phyloP scores from a whole-genome alignment of 306 rosid genomes.

The Clitoria ternatea region DNA sequence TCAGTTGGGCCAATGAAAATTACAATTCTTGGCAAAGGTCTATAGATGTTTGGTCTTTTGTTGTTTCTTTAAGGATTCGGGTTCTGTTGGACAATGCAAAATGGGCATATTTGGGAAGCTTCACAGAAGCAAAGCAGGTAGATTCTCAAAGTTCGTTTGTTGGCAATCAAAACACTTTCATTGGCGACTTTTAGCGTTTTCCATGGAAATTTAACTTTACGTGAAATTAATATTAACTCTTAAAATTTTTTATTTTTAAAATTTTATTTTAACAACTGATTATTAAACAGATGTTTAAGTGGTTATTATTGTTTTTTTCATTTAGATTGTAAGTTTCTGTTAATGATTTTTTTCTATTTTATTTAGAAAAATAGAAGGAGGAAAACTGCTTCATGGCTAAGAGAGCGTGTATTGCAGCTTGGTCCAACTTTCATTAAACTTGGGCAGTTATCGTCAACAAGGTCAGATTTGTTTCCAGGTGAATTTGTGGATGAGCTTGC shows the following conservation, averaged over 20 bases:
- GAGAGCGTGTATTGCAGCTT: conserved; percentile 75
- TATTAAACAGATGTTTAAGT: too few species aligned
- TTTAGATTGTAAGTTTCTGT: too few species aligned
- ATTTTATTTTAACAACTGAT: too few species aligned
- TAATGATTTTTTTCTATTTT: background rate
- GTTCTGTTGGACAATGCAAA: conserved; percentile 62
- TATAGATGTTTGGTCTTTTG: conserved; percentile 82
- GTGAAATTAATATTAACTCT: too few species aligned
- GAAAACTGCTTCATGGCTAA: conserved; percentile 79
- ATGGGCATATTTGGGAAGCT: conserved; percentile 79
- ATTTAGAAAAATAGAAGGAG: conserved; percentile 59
- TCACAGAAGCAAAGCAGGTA: conserved; percentile 76
- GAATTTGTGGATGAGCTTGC: conserved; percentile 86
- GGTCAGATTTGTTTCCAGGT: conserved; percentile 81
- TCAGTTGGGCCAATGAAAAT: conserved; percentile 85
- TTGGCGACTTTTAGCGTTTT: background rate
- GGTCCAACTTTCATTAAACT: conserved; percentile 91
- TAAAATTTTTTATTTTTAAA: background rate
- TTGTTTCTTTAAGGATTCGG: conserved; percentile 63
- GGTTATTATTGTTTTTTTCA: too few species aligned
- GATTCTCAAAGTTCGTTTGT: background rate
- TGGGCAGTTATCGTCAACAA: conserved; percentile 81
- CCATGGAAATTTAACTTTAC: too few species aligned
- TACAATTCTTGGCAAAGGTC: conserved; percentile 72
- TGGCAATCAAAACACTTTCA: background rate